Evolutionary conservation across 2,329 filamentous ascomycete genomes (phyloP).

Genomic region (Celoporthe dispersa): DNA sequence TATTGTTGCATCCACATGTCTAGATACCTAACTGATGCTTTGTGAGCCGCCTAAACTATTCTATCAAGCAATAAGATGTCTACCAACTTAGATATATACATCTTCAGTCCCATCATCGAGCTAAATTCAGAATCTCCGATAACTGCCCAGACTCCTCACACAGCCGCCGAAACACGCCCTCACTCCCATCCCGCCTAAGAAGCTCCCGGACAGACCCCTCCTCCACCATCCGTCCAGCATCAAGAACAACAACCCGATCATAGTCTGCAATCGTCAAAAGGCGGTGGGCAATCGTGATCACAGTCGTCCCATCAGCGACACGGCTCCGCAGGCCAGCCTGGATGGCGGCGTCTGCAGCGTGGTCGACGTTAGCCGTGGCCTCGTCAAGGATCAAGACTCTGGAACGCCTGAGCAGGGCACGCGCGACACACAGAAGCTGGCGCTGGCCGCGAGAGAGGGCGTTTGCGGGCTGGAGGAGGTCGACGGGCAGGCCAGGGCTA

Average conservation of each 20-base stretch:
- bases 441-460: neutral
- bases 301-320: neutral
- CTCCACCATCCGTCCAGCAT: constrained; percentile 15
- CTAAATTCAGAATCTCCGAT: neutral
- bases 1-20: too few relatives aligned
- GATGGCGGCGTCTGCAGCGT: constrained; percentile 4
- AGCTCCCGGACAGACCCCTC: constrained; percentile 21
- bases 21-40: too few relatives aligned
- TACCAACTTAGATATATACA: too few relatives aligned
- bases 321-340: neutral
- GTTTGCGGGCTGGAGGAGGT: constrained; percentile 5
- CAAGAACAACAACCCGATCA: constrained; percentile 11
- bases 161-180: constrained; percentile 9
- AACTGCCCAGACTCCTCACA: constrained; percentile 15
- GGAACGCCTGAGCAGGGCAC: neutral
- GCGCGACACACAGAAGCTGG: neutral
- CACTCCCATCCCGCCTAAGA: constrained; percentile 5
- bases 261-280: constrained; percentile 10
- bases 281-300: constrained; percentile 19
- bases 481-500: neutral
- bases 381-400: constrained; percentile 20
- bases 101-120: neutral
- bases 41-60: too few relatives aligned
- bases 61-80: too few relatives aligned
- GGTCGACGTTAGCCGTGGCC: constrained; percentile 22